These are phyloP conservation scores for Fusarium sp. DNA, from an alignment of 2,329 filamentous ascomycete genomes.

Conservation along the genomic window DNA sequence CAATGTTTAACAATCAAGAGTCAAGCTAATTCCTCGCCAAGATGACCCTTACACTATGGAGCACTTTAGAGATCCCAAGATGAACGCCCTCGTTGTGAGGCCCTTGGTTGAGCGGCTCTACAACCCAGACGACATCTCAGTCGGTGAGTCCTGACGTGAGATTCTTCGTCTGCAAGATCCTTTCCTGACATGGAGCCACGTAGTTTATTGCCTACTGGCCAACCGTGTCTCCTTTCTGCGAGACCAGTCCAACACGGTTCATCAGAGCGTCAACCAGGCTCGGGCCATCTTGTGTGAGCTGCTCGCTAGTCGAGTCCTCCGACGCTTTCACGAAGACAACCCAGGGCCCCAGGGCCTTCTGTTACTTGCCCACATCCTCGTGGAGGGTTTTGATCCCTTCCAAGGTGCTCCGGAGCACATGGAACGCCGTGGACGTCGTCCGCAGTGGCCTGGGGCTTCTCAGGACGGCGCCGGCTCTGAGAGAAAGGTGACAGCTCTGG, in stretches of 20 bases:
- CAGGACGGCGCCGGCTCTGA: conserved; percentile 55
- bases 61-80: conserved; percentile 74
- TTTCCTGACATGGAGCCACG: conserved; percentile 2
- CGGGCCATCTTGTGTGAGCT: conserved; percentile 77
- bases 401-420: conserved; percentile 74
- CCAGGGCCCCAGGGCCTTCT: conserved; percentile 72
- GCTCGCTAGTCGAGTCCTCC: conserved; percentile 73
- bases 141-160: conserved; percentile 56
- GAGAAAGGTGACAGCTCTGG: conserved; percentile 74
- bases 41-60: conserved; percentile 64
- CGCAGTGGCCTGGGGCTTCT: conserved; percentile 52
- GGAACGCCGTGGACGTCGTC: conserved; percentile 58
- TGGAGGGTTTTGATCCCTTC: conserved; percentile 79
- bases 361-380: conserved; percentile 74
- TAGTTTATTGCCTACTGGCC: conserved; percentile 78
- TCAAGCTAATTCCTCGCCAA: conserved; percentile 30
- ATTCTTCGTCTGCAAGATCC: not conserved
- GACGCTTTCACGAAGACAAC: conserved; percentile 76
- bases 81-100: conserved; percentile 75
- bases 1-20: not conserved
- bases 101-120: conserved; percentile 78
- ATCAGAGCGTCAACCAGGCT: conserved; percentile 77
- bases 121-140: conserved; percentile 72
- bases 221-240: conserved; percentile 78
- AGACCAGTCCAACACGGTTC: conserved; percentile 73